Percentiles rank a stretch among this genome's conserved stretches.
Conservation (phyloP, 148 eudicot genomes). For the Tetragonia tetragonoides region DNA sequence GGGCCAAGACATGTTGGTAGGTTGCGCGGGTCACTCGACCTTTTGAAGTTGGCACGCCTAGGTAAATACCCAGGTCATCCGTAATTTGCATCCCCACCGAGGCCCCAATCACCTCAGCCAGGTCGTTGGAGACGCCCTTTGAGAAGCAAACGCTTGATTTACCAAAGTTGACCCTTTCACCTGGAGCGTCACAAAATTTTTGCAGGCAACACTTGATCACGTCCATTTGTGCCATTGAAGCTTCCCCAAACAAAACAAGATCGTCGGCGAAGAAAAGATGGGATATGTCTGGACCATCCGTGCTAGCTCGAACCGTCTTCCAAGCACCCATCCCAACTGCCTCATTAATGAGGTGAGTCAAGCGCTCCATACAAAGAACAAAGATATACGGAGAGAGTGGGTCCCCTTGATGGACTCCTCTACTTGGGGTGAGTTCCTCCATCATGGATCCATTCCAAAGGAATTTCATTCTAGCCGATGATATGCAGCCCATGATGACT, state of each 20-base stretch:
- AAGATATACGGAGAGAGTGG: background rate
- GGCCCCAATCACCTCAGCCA: no score
- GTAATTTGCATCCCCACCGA: no score
- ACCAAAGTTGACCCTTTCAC: background rate
- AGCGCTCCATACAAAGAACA: background rate
- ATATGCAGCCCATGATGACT: background rate
- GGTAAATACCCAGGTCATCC: no score
- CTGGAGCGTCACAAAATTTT: background rate
- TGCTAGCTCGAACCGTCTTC: background rate
- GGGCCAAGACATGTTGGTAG: background rate
- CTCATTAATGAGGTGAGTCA: background rate
- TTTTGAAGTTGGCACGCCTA: background rate
- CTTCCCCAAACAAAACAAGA: background rate
- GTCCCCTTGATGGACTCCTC: no score
- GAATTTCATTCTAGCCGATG: background rate
- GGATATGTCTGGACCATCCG: background rate
- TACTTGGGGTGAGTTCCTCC: background rate
- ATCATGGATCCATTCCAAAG: background rate
- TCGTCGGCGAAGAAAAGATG: background rate
- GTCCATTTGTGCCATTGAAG: no score
- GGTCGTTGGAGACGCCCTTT: background rate
- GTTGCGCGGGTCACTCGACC: no score
- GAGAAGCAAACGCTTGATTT: background rate
- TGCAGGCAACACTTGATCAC: no score
- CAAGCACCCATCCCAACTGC: background rate